Base-by-base conservation (phyloP, 2,329 filamentous ascomycete species). In the Pseudonectria foliicola region DNA sequence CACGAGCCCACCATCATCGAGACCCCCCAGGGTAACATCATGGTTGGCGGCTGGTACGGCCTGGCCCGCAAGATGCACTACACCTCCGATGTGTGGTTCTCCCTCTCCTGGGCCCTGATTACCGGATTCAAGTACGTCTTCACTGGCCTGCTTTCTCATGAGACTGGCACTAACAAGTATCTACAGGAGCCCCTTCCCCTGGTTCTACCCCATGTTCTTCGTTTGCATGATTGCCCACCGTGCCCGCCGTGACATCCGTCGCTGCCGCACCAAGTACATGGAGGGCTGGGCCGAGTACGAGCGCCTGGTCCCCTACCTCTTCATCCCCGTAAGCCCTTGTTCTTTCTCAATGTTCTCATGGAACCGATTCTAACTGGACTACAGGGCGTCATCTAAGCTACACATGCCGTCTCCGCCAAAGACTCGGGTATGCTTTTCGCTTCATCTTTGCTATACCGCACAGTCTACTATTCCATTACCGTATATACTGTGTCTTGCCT, bases 151-250 rank as follows among this genome's bases (percentile, higher is more conserved):
- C 18, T 18, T 10, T 18, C 13, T 23, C 8, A 7, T 31, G n/a
- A 24, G 18, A 21, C 18, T 8, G 18, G 5, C 18, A 21, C 18
- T 21, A 21, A 21, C 18, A 8, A 25, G 12, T 16, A 13, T 24
- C 14, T 26, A 4, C 18, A 60, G 57, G 49, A 86, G 81, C 51
- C 85, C 85, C 0, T 90, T 93, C 62, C 87, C 87, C 0, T 94
- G 86, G 85, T 93, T 94, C 62, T 92, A 93, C 54, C 83, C 85
- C 0, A 59, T 85, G 29, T 94, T 94, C 70, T 94, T 94, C 59
- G 68, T 68, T 25, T 65, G 66, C 46, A 92, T 92, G 85, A 92
- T 93, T 54, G 68, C 78, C 3, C 87, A 93, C 62, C 82, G 86
- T 39, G 83, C 85, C 10, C 63, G 66, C 34, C 73, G 87, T 45